phyloP scores from a whole-genome alignment of 2,329 filamentous ascomycete species.

The Didymellaceae sp. region DNA sequence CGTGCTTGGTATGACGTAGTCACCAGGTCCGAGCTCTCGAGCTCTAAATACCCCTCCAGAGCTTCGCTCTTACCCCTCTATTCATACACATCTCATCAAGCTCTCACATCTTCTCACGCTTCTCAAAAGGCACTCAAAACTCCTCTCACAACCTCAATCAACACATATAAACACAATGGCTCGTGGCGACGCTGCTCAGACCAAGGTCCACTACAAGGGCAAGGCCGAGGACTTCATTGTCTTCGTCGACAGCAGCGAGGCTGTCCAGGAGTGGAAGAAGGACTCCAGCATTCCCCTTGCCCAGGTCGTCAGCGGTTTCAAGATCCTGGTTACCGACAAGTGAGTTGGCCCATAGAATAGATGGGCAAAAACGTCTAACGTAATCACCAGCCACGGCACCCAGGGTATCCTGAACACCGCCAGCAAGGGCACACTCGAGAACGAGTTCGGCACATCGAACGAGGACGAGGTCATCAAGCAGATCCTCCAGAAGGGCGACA shows the following conservation, averaged over 20 bases:
- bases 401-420: conserved; percentile 81
- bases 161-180: conserved; percentile 35
- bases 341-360: conserved; percentile 57
- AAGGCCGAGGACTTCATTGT: conserved; percentile 71
- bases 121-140: not conserved
- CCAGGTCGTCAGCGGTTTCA: conserved; percentile 85
- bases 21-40: conserved; percentile 27
- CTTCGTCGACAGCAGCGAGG: conserved; percentile 66
- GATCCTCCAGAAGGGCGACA: conserved; percentile 77
- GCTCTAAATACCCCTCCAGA: conserved; percentile 46
- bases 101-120: conserved; percentile 9
- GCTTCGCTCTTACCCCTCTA: conserved; percentile 29
- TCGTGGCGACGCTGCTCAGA: conserved; percentile 61
- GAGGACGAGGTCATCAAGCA: conserved; percentile 81
- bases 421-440: conserved; percentile 75
- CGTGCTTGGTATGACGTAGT: conserved; percentile 46
- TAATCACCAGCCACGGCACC: conserved; percentile 72
- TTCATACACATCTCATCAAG: conserved; percentile 13
- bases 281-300: conserved; percentile 81
- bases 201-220: conserved; percentile 89
- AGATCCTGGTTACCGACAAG: conserved; percentile 90
- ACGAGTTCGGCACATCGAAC: conserved; percentile 82
- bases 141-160: not conserved
- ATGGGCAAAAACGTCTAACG: not conserved
- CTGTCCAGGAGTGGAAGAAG: conserved; percentile 79